Conservation (phyloP, 2,329 filamentous ascomycete genomes). For the Penicillium sp. region DNA sequence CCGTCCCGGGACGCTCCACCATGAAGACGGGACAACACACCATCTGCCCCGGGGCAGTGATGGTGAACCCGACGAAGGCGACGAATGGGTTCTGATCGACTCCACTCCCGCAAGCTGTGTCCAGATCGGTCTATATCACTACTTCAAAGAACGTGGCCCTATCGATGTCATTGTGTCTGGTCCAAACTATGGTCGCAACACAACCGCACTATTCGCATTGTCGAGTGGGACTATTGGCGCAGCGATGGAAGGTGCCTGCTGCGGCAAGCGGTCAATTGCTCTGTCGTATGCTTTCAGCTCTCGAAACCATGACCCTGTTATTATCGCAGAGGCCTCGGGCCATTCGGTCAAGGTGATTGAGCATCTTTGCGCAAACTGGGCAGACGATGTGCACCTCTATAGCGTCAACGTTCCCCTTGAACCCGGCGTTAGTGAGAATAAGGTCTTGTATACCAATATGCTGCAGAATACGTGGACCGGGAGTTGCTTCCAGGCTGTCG, state of each 20-base stretch:
- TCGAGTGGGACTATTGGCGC: constrained; percentile 75
- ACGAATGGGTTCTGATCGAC: constrained; percentile 80
- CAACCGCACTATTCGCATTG: constrained; percentile 74
- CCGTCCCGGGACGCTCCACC: constrained; percentile 60
- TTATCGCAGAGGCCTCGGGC: constrained; percentile 73
- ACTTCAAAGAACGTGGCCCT: constrained; percentile 68
- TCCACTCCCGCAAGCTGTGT: constrained; percentile 78
- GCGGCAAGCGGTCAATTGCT: constrained; percentile 69
- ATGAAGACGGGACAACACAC: constrained; percentile 67
- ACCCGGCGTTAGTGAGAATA: constrained; percentile 67
- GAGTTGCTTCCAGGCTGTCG: constrained; percentile 80
- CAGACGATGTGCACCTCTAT: constrained; percentile 74
- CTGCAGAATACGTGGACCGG: constrained; percentile 91
- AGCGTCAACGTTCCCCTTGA: constrained; percentile 86
- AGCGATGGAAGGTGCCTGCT: constrained; percentile 73
- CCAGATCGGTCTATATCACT: constrained; percentile 78
- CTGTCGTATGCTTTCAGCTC: constrained; percentile 88
- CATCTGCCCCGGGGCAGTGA: constrained; percentile 53
- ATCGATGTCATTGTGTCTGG: constrained; percentile 76
- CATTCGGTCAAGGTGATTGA: constrained; percentile 77
- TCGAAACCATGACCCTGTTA: constrained; percentile 74
- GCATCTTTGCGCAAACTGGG: constrained; percentile 73
- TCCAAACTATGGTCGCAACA: constrained; percentile 81
- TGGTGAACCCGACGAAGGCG: constrained; percentile 53
- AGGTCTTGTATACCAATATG: constrained; percentile 79